Base-by-base conservation (phyloP, 192 early-diverging fungal genomes). In the Podila minutissima region DNA sequence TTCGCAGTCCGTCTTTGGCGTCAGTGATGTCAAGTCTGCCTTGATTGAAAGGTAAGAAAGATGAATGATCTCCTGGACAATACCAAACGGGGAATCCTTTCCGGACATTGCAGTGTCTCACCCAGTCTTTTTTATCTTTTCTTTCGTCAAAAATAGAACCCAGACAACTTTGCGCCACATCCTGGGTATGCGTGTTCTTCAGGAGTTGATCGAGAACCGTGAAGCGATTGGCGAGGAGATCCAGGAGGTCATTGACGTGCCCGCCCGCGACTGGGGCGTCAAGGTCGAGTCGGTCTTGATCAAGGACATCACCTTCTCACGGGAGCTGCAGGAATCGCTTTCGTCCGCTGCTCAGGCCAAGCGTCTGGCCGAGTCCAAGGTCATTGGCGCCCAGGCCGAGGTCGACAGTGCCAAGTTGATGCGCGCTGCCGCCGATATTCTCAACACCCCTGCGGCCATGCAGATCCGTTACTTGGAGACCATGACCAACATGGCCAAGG, bases 391-490 rank as follows among this genome's bases (percentile, higher is more conserved):
- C 2, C 72, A 90, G 74, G 95, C 96, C 3, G 93, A 93, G 71
- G 95, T 96, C 19, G 93, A 96, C 67, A 83, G 92, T 49, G 95
- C 96, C 3, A 96, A 94, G 73, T 82, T 98, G 32, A 96, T 97
- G 95, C 89, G 95, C 35, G 92, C 97, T 81, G 95, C 96, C n/a
- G 92, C 96, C 0, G 95, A 97, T 72, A 94, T 97, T 53, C 83
- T 98, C 24, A 96, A 94, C 81, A 92, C 93, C 4, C 93, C 94
- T 15, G 92, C 90, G 0, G 91, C 90, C 3, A 90, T 91, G 88
- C 95, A 98, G 85, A 98, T 98, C 67, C 90, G 96, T 32, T 97
- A 95, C 59, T 83, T 97, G 17, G 95, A 97, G 50, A 98, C 95
- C 20, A 84, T 98, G 85, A 83, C 86, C 13, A 76, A 82, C 74